Base-by-base conservation (phyloP, 345 rosid species). In the Trapa bicornis region DNA sequence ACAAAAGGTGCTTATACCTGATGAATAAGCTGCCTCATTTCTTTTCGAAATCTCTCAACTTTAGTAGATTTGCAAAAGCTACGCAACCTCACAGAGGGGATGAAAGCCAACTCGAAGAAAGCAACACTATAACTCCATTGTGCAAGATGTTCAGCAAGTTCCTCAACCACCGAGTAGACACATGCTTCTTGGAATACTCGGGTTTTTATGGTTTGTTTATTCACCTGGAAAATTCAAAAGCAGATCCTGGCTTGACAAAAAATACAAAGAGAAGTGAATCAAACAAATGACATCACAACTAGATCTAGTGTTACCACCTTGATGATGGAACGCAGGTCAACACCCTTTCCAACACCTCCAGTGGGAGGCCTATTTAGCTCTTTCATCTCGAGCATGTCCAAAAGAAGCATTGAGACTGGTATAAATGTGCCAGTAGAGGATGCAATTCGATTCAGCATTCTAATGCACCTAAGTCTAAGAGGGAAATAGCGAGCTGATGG, bases 381-480 rank as follows among this genome's bases (percentile, higher is more conserved):
- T 76, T 94, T 94, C 97, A 94, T 91, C 74, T 94, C 97, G 72
- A 94, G 82, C 99, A 94, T 94, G 77, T 91, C 99, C 79, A 91
- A 63, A 61, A 94, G 91, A 70, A 91, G 95, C 82, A 84, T 86
- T 52, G 96, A 89, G 80, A 89, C 89, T 0, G 99, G 97, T 67
- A 91, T 89, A 66, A 79, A 94, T n/a, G 91, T 78, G 64, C 82
- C 82, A 1, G 96, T 89, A 0, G 89, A 73, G 50, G 87, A 88
- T 73, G 93, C 86, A 71, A 94, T 89, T 6, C 80, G 82, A 71
- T 94, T 94, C 63, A 94, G 86, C 99, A 94, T 94, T 83, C 86
- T 84, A 63, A 87, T 85, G 63, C 99, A 94, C 76, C 93, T 83
- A 75, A 94, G 70, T 81, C 96, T 80, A 61, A 94, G 99, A 47